phyloP scores from a whole-genome alignment of 768 basidiomycete species.

The Russula compacta region DNA sequence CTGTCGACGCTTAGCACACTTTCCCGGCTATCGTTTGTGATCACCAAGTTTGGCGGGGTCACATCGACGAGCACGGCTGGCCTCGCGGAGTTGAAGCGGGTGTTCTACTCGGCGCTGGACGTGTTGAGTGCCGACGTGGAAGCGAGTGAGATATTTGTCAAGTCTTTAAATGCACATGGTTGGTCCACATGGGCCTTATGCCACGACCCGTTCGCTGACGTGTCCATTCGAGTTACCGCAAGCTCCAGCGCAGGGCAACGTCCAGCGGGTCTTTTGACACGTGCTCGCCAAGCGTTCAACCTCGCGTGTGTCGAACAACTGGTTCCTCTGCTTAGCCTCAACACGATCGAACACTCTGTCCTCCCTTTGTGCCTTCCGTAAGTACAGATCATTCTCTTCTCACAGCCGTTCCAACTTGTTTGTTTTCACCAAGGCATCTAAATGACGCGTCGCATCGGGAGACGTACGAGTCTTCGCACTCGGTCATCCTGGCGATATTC shows the following conservation, averaged over 20 bases:
- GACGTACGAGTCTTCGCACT: constrained; percentile 82
- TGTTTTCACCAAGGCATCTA: constrained; percentile 41
- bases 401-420: constrained; percentile 1
- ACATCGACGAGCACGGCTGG: constrained; percentile 43
- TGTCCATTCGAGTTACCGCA: background rate
- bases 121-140: constrained; percentile 40
- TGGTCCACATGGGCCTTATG: background rate
- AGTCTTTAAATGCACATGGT: constrained; percentile 25
- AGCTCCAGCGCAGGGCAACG: background rate
- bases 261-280: background rate
- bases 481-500: constrained; percentile 69
- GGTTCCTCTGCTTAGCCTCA: constrained; percentile 47
- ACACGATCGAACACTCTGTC: constrained; percentile 44
- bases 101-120: constrained; percentile 72
- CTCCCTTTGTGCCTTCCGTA: constrained; percentile 61
- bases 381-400: constrained; percentile 25
- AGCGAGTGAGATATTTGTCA: constrained; percentile 33
- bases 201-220: background rate
- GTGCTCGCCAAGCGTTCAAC: constrained; percentile 40
- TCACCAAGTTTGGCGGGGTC: constrained; percentile 73
- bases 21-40: constrained; percentile 63
- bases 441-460: constrained; percentile 51
- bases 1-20: constrained; percentile 46
- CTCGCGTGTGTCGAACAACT: constrained; percentile 75
- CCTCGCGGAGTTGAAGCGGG: constrained; percentile 64